phyloP scores from a whole-genome alignment of 805 yeast genomes.

The Wickerhamiella brachini region DNA sequence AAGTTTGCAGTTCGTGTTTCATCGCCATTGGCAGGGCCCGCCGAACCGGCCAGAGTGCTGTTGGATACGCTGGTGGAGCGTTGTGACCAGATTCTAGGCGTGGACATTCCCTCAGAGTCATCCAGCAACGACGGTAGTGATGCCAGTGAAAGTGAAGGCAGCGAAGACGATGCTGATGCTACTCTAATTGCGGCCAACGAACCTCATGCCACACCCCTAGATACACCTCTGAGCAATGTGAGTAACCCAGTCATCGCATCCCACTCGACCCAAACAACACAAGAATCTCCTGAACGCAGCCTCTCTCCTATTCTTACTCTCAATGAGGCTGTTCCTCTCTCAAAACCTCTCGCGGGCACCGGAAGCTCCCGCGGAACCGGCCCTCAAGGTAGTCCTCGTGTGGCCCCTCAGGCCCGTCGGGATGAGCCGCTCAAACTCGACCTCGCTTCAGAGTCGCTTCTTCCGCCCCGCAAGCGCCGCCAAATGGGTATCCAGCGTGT shows the following conservation, averaged over 20 bases:
- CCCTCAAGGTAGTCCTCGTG: not conserved
- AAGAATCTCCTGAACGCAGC: no score
- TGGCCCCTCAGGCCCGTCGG: not conserved
- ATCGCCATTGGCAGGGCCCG: constrained; percentile 17
- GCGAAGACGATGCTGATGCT: not conserved
- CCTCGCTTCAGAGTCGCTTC: not conserved
- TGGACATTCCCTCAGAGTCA: not conserved
- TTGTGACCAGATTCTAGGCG: not conserved
- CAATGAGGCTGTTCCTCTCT: no score
- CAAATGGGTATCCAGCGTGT: constrained; percentile 43
- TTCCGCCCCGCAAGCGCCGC: constrained; percentile 24
- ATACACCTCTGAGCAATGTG: no score
- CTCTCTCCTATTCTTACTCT: no score
- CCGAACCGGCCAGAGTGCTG: not conserved
- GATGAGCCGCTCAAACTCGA: not conserved
- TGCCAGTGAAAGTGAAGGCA: not conserved
- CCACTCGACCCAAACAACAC: no score
- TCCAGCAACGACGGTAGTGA: not conserved
- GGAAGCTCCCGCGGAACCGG: no score
- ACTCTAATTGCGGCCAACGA: not conserved
- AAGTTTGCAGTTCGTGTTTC: constrained; percentile 17
- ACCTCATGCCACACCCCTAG: no score
- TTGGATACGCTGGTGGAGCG: not conserved
- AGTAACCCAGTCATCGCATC: no score
- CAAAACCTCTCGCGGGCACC: no score